A percentile compares a stretch with the other conserved stretches of the same genome.
These are phyloP conservation scores for Pseudodiploospora longispora DNA, from an alignment of 2,329 filamentous ascomycete genomes.

Conservation along the genomic window DNA sequence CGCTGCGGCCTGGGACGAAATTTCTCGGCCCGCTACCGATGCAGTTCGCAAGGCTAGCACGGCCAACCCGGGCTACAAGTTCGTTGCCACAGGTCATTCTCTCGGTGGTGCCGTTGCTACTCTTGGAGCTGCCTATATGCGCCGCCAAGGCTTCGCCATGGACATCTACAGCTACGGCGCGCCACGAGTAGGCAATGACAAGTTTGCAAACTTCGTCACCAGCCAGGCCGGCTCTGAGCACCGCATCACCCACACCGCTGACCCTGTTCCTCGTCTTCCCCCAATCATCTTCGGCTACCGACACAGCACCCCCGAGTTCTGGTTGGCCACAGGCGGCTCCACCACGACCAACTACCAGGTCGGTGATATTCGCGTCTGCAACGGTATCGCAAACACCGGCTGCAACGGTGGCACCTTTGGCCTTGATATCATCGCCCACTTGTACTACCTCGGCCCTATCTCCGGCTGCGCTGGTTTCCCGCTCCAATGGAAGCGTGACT, in stretches of 20 bases:
- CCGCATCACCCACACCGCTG: constrained; percentile 59
- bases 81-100: constrained; percentile 60
- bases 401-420: constrained; percentile 45
- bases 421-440: constrained; percentile 37
- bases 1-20: constrained; percentile 48
- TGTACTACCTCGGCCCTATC: constrained; percentile 40
- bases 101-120: constrained; percentile 59
- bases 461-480: constrained; percentile 27
- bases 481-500: constrained; percentile 17
- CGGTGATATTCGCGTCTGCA: constrained; percentile 37
- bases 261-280: constrained; percentile 62
- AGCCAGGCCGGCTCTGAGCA: constrained; percentile 44
- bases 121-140: constrained; percentile 49
- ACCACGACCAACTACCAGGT: constrained; percentile 28
- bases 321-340: constrained; percentile 35
- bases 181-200: constrained; percentile 55
- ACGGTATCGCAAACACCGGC: constrained; percentile 35
- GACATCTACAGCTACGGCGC: constrained; percentile 61
- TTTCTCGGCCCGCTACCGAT: constrained; percentile 31
- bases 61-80: constrained; percentile 41
- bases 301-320: constrained; percentile 65
- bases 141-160: constrained; percentile 33
- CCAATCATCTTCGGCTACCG: constrained; percentile 52
- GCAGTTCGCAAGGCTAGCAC: constrained; percentile 35
- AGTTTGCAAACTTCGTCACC: constrained; percentile 46